Conservation (phyloP, 768 basidiomycete genomes). For the Termitomyces sp. region DNA sequence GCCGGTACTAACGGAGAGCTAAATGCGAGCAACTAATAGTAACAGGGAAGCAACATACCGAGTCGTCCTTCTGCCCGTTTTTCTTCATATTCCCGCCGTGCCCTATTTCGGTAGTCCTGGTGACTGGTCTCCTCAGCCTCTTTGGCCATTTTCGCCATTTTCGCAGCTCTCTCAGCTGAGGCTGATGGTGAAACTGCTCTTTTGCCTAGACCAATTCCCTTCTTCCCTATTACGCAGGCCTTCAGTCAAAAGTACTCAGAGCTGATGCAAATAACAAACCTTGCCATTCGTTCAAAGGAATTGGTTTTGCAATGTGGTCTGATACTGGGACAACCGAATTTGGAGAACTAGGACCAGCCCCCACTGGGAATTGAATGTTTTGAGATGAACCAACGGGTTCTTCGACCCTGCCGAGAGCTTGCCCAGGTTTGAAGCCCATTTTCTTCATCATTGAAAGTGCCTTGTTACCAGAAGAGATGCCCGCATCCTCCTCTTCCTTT, state of each 20-base stretch:
- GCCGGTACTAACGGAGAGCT: slow-evolving; percentile 38
- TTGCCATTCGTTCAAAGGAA: slow-evolving; percentile 77
- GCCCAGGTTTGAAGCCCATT: slow-evolving; percentile 88
- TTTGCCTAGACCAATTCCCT: slow-evolving; percentile 69
- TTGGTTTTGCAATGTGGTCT: slow-evolving; percentile 54
- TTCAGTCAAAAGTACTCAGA: background rate
- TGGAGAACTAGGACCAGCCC: background rate
- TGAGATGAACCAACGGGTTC: slow-evolving; percentile 9
- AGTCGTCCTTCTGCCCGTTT: slow-evolving; percentile 68
- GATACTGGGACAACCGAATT: background rate
- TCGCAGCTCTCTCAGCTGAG: slow-evolving; percentile 57
- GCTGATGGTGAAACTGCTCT: slow-evolving; percentile 60
- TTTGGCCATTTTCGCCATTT: slow-evolving; percentile 77
- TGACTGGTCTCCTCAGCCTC: slow-evolving; percentile 55
- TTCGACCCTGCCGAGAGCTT: slow-evolving; percentile 56
- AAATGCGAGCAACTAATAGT: background rate
- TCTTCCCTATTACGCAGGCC: slow-evolving; percentile 48
- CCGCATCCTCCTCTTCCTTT: slow-evolving; percentile 54
- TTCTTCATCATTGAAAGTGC: slow-evolving; percentile 89
- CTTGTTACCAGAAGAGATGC: slow-evolving; percentile 54
- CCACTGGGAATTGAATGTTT: slow-evolving; percentile 1
- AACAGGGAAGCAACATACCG: slow-evolving; percentile 20
- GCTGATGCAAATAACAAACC: slow-evolving; percentile 38
- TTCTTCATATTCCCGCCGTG: slow-evolving; percentile 70
- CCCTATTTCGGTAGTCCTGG: slow-evolving; percentile 62